Percentiles rank a stretch among this genome's conserved stretches.
Evolutionary conservation across 2,329 filamentous ascomycete genomes (phyloP).

Genomic region (Botrytis porri): DNA sequence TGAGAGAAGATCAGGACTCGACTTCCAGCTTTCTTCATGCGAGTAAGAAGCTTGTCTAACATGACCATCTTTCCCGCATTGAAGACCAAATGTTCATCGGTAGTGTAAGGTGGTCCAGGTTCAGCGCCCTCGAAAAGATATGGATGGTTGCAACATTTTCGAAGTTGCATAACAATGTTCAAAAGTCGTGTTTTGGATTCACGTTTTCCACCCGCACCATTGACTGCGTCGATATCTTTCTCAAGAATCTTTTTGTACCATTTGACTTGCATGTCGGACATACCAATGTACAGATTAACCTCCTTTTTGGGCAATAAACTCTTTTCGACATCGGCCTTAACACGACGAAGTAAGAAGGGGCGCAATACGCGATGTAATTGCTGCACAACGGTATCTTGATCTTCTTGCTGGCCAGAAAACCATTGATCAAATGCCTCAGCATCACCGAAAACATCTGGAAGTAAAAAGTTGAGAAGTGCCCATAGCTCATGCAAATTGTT

Average conservation of each 20-base stretch:
- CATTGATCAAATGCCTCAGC: conserved; percentile 96
- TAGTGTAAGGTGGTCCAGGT: conserved; percentile 95
- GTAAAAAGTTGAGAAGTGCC: conserved; percentile 93
- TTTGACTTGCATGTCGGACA: conserved; percentile 98
- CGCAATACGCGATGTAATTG: conserved; percentile 90
- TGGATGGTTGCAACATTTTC: conserved; percentile 98
- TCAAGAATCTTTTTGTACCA: conserved; percentile 99
- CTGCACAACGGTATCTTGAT: conserved; percentile 94
- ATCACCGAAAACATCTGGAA: conserved; percentile 98
- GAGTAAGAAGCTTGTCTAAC: conserved; percentile 82
- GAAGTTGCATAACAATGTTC: conserved; percentile 99
- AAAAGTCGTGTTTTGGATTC: conserved; percentile 96
- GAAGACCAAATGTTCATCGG: conserved; percentile 89
- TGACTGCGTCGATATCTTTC: conserved; percentile 98
- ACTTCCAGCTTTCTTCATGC: conserved; percentile 82
- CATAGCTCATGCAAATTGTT: conserved; percentile 98
- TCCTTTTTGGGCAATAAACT: conserved; percentile 97
- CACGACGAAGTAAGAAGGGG: conserved; percentile 90
- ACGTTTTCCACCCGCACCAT: conserved; percentile 91
- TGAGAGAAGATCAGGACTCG: conserved; percentile 98
- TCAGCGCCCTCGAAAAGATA: conserved; percentile 98
- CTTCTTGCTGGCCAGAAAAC: conserved; percentile 87
- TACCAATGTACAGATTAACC: conserved; percentile 92
- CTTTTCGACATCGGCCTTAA: conserved; percentile 98
- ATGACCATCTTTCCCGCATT: conserved; percentile 98